phyloP scores from a whole-genome alignment of 2,329 filamentous ascomycete species.

The Onygenales sp. region DNA sequence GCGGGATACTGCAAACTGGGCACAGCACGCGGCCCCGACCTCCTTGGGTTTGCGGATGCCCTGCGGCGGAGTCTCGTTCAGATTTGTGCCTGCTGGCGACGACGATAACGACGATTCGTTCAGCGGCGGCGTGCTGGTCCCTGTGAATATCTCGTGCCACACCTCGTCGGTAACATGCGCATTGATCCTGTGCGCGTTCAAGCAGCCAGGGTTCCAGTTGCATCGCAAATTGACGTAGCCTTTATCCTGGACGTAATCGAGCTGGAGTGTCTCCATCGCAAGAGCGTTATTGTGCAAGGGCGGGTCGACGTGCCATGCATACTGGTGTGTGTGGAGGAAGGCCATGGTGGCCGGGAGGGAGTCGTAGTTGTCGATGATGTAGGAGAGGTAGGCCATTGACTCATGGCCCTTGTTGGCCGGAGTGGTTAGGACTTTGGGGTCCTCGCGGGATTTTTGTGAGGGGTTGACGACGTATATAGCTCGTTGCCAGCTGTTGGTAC shows the following conservation, averaged over 20 bases:
- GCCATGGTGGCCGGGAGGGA: constrained; percentile 35
- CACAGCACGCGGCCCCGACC: constrained; percentile 47
- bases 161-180: constrained; percentile 17
- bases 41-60: constrained; percentile 22
- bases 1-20: constrained; percentile 51
- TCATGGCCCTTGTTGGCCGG: constrained; percentile 42
- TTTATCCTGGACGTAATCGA: constrained; percentile 36
- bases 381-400: constrained; percentile 45
- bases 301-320: constrained; percentile 44
- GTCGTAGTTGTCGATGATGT: constrained; percentile 44
- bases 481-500: constrained; percentile 32
- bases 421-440: constrained; percentile 10
- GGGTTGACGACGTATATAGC: constrained; percentile 38
- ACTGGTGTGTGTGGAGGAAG: constrained; percentile 36
- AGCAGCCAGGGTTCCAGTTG: constrained; percentile 44
- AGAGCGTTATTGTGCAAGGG: constrained; percentile 39
- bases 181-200: constrained; percentile 13
- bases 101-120: neutral
- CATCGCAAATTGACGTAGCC: constrained; percentile 50
- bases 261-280: constrained; percentile 35
- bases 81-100: neutral
- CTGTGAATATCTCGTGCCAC: constrained; percentile 20
- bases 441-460: constrained; percentile 11
- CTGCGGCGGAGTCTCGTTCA: neutral
- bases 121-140: constrained; percentile 16